Conservation (phyloP, 2,329 filamentous ascomycete species). For the Drechslerella dactyloides region DNA sequence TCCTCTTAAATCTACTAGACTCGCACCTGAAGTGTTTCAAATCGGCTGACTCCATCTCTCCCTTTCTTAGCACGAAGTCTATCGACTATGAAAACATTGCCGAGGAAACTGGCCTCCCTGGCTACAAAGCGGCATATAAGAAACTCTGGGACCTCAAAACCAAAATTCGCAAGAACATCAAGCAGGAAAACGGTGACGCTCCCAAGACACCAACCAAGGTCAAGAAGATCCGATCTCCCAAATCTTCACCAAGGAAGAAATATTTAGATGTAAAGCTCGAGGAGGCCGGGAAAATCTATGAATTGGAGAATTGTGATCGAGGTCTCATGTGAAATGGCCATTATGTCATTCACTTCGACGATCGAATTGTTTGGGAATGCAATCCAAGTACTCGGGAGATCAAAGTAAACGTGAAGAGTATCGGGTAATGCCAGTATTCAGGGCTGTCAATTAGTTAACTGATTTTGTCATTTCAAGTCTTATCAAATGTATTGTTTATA, state of each 20-base stretch:
- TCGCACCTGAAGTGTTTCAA: not conserved
- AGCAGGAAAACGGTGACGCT: not conserved
- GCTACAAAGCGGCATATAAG: constrained; percentile 45
- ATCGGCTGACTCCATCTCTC: not conserved
- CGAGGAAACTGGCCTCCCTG: constrained; percentile 16
- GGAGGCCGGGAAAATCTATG: no score
- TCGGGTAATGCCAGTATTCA: no score
- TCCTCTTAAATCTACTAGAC: no score
- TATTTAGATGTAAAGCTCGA: constrained; percentile 4
- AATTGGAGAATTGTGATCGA: not conserved
- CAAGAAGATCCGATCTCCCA: constrained; percentile 21
- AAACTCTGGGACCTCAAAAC: constrained; percentile 38
- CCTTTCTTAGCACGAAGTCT: constrained; percentile 24
- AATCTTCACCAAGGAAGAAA: constrained; percentile 24
- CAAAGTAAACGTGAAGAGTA: no score
- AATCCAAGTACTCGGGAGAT: not conserved
- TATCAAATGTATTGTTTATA: no score
- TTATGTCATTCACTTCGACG: not conserved
- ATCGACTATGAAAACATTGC: constrained; percentile 42
- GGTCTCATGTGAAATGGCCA: not conserved
- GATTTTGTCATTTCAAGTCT: no score
- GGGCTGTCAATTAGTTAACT: no score
- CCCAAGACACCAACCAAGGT: constrained; percentile 13
- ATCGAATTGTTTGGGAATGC: constrained; percentile 12
- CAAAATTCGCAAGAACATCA: constrained; percentile 6